Percentiles rank a stretch among this genome's conserved stretches.
These are phyloP conservation scores for Coniella lustricola DNA, from an alignment of 2,329 filamentous ascomycete species.

Conservation along the genomic window DNA sequence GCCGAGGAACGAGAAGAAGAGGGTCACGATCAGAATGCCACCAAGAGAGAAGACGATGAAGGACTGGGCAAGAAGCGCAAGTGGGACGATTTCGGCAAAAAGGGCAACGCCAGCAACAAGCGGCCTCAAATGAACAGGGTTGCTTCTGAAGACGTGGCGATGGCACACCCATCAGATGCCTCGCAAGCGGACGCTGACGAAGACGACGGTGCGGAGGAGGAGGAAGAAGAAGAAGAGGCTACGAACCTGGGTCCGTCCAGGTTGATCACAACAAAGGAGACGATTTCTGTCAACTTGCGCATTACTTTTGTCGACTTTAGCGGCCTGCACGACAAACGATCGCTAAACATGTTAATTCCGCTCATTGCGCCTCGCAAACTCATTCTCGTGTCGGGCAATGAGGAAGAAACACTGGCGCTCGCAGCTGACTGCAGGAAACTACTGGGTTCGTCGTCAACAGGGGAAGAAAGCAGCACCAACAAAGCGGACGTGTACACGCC, in stretches of 20 bases:
- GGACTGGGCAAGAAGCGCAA: constrained; percentile 86
- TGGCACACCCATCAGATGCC: constrained; percentile 27
- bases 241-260: constrained; percentile 61
- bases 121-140: constrained; percentile 44
- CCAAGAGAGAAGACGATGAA: constrained; percentile 46
- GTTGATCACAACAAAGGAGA: constrained; percentile 56
- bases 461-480: constrained; percentile 29
- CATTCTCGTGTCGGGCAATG: constrained; percentile 78
- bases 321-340: constrained; percentile 87
- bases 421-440: constrained; percentile 74
- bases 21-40: constrained; percentile 51
- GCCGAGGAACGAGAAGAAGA: constrained; percentile 84
- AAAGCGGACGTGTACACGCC: constrained; percentile 76
- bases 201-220: constrained; percentile 52
- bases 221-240: constrained; percentile 42
- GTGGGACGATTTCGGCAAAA: constrained; percentile 66
- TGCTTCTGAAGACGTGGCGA: constrained; percentile 40
- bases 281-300: constrained; percentile 61
- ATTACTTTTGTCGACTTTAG: constrained; percentile 88
- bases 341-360: constrained; percentile 88
- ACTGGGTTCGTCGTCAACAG: constrained; percentile 36
- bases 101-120: constrained; percentile 47
- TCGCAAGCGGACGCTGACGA: constrained; percentile 41
- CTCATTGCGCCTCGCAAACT: constrained; percentile 91
- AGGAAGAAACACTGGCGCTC: constrained; percentile 69